Conservation (phyloP, 129 eudicot species). For the Pseudognaphalium luteoalbum region DNA sequence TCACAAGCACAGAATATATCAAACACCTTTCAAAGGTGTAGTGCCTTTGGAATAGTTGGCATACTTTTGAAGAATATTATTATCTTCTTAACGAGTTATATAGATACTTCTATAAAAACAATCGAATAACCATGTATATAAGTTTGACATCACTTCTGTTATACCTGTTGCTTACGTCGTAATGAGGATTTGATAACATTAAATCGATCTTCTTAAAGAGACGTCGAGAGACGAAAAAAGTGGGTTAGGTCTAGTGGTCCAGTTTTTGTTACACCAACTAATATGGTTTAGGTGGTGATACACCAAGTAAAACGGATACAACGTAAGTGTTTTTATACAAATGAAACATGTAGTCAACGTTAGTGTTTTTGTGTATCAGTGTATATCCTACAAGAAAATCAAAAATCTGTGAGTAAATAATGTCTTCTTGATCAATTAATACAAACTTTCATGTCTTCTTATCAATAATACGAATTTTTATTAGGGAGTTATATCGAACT, state of each 20-base stretch:
- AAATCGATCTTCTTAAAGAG: not conserved
- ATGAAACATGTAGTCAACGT: not conserved
- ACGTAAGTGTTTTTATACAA: not conserved
- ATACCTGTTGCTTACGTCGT: constrained; percentile 6
- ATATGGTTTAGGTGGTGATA: constrained; percentile 15
- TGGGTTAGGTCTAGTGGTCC: constrained; percentile 31
- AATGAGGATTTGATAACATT: not conserved
- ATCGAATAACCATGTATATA: not conserved
- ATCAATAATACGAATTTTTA: too few relatives aligned
- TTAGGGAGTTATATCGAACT: too few relatives aligned
- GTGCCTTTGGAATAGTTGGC: constrained; percentile 6
- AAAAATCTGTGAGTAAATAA: too few relatives aligned
- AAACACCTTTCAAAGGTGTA: constrained; percentile 22
- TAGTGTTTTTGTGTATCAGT: not conserved
- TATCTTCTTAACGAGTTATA: not conserved
- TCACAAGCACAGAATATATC: constrained; percentile 51
- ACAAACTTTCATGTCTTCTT: too few relatives aligned
- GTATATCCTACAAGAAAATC: not conserved
- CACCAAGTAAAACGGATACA: not conserved
- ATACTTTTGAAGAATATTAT: not conserved
- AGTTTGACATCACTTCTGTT: not conserved
- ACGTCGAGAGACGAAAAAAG: constrained; percentile 9
- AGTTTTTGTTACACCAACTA: constrained; percentile 26
- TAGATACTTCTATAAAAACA: too few relatives aligned
- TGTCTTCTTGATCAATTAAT: too few relatives aligned